Base-by-base conservation (phyloP, 176 grass and related monocot genomes). In the Tillandsia fasciculata region DNA sequence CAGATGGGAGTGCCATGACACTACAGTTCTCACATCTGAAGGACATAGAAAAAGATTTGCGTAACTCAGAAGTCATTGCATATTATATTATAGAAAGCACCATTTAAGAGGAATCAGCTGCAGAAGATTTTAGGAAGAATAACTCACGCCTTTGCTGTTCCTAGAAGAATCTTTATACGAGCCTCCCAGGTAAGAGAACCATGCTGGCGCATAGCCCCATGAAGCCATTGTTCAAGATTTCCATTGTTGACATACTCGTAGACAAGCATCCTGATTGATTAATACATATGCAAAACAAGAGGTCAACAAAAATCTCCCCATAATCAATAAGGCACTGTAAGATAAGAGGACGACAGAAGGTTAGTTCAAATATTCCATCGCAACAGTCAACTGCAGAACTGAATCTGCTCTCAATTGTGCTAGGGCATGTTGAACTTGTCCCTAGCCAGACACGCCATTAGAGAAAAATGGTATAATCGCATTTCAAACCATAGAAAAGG, bases 161-260 rank as follows among this genome's bases (percentile, higher is more conserved):
- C 89, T 76, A 88, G 79, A 78, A 92, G 79, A 73, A 92, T 84
- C 77, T 92, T 92, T 72, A 92, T 64, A 6, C 89, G 89, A 51
- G 85, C 85, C 80, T 76, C 85, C 89, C 89, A 92, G 64, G 79
- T 88, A 65, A 92, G 89, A 69, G 85, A 92, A 50, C 82, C 85
- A 42, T 2, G 70, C 18, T 88, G 89, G 48, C 79, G 87, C 85
- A 88, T 88, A 80, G 85, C 89, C 70, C 89, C 89, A 80, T 92
- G 89, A 88, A 92, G 85, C 89, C 89, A 92, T 64, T 92, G 89
- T 70, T 92, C 89, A 49, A 92, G 76, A 72, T 92, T 92, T 64
- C 89, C 89, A 51, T 83, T 92, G 57, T 92, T 92, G 57, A 92
- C 85, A 78, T 88, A 92, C 51, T 92, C 89, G 64, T 92, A 92